A percentile compares a stretch with the other conserved stretches of the same genome.
Evolutionary conservation across 1,139 yeast species (phyloP).

Genomic region (Insectozyma bohioensis): DNA sequence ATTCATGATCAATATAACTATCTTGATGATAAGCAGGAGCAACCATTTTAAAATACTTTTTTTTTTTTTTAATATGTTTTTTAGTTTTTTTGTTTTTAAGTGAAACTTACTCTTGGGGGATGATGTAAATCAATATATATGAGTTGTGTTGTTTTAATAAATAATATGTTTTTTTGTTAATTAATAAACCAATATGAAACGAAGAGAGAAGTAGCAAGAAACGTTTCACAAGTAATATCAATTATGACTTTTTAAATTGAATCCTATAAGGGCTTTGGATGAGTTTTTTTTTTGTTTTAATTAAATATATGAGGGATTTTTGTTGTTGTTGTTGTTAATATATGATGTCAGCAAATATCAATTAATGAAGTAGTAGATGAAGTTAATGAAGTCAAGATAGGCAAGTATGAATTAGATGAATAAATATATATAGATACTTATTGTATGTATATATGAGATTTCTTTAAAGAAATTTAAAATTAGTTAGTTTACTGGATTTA

Average conservation of each 20-base stretch:
- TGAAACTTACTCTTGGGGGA: constrained; percentile 46
- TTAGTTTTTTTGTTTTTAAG: constrained; percentile 33
- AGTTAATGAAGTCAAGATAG: constrained; percentile 13
- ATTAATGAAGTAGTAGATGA: too few species aligned
- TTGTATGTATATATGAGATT: too few species aligned
- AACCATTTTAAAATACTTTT: constrained; percentile 27
- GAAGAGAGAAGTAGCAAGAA: constrained; percentile 54
- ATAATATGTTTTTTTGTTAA: too few species aligned
- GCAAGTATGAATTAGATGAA: too few species aligned
- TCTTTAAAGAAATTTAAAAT: too few species aligned
- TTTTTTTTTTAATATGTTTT: constrained; percentile 9
- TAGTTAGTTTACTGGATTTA: constrained; percentile 2
- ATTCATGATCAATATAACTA: constrained; percentile 69
- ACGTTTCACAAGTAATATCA: constrained; percentile 37
- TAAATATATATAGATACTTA: too few species aligned
- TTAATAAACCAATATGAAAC: constrained; percentile 30
- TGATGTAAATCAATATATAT: constrained; percentile 15
- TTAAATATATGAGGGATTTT: too few species aligned
- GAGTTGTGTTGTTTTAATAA: too few species aligned
- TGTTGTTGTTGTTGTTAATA: too few species aligned
- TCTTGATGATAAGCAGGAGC: constrained; percentile 46
- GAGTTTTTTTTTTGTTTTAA: too few species aligned
- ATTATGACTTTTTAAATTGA: too few species aligned
- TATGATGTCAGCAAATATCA: constrained; percentile 19
- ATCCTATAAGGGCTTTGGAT: too few species aligned